Base-by-base conservation (phyloP, 805 yeast species). In the Kodamaea kaohsiungensis region DNA sequence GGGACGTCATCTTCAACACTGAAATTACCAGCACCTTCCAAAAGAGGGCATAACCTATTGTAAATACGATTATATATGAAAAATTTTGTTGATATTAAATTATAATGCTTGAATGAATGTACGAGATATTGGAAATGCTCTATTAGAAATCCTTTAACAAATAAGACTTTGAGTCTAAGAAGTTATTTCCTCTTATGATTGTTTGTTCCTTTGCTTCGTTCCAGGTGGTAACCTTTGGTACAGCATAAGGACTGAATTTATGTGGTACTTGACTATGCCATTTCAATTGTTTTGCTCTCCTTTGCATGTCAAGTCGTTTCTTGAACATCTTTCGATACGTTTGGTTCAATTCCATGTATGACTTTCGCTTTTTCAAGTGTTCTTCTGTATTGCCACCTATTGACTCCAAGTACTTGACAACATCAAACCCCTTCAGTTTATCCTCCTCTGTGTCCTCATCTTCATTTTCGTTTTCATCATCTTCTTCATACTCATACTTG, bases 1-100 rank as follows among this genome's bases (percentile, higher is more conserved):
- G 99, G 99, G 99, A 95, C 71, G 81, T 74, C 25, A 89, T 95
- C 9, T 95, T 95, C 69, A 89, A 88, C 55, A 93, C 98, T 42
- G 87, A 85, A 60, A 77, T 91, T 64, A 79, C 81, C 46, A 75
- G 75, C 18, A 78, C 84, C 46, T 77, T 65, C 58, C 45, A 39
- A 17, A 48, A 48, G 46, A 48, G 51, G 17, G 40, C 39, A 35
- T 35, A 35, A 7, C 15, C 15, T 30, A 12, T 10, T 30, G 35
- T 30, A 30, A 30, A 30, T 30, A 30, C 5, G 10, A 30, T 30
- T 30, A 10, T 30, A 30, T 30, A 30, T 30, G 25, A 35, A 35
- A n/a, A 35, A 35, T 16, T 15, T 38, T 15, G 42, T 38, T 38
- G 18, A 38, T 15, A 6, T 38, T 38, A 16, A 35, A n/a, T 13